Evolutionary conservation across 306 rosid genomes (phyloP).

Genomic region (Castanea mollissima): DNA sequence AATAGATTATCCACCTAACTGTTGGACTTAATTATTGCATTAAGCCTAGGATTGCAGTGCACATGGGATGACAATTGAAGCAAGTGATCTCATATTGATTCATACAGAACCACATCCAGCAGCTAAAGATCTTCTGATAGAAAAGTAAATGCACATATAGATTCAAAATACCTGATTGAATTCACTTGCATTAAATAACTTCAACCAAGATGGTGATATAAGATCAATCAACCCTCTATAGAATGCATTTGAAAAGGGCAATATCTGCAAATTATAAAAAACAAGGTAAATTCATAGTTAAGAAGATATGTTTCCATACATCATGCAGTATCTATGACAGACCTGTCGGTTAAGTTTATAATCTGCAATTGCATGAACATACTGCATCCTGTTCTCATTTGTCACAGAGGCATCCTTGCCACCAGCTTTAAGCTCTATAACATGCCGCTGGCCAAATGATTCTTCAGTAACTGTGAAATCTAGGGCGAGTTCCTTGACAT

Average conservation of each 20-base stretch:
- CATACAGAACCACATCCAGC: background rate
- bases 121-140: slow-evolving; percentile 2
- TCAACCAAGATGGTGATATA: slow-evolving; percentile 95
- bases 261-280: slow-evolving; percentile 60
- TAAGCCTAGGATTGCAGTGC: background rate
- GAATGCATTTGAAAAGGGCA: slow-evolving; percentile 84
- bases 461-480: slow-evolving; percentile 98
- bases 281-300: slow-evolving; percentile 25
- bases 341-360: slow-evolving; percentile 98
- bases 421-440: slow-evolving; percentile 83
- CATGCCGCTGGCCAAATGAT: slow-evolving; percentile 72
- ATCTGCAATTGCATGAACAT: slow-evolving; percentile 94
- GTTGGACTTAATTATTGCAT: background rate
- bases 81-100: background rate
- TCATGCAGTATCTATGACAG: slow-evolving; percentile 13
- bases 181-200: slow-evolving; percentile 86
- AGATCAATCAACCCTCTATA: slow-evolving; percentile 90
- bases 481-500: slow-evolving; percentile 73
- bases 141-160: slow-evolving; percentile 13
- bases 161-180: slow-evolving; percentile 82
- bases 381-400: slow-evolving; percentile 90
- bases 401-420: slow-evolving; percentile 87
- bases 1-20: background rate
- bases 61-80: background rate
- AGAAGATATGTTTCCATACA: background rate